These are phyloP conservation scores for Kodamaea hsintzibuensis DNA, from an alignment of 805 yeast genomes.

Conservation along the genomic window DNA sequence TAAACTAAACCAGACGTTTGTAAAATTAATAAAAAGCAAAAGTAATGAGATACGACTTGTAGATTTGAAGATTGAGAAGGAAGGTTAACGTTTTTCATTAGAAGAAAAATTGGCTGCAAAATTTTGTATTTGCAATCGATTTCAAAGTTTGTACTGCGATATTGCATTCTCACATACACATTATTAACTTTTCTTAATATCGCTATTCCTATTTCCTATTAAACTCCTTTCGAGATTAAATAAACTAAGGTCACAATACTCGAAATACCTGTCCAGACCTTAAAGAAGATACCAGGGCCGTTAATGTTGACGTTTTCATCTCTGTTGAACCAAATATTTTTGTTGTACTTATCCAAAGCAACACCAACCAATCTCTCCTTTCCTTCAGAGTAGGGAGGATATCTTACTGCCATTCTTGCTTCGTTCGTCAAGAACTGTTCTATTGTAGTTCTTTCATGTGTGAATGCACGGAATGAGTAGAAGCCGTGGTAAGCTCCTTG, in stretches of 20 bases:
- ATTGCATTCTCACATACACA: too few species aligned
- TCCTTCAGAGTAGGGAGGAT: slow-evolving; percentile 55
- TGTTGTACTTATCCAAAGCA: slow-evolving; percentile 30
- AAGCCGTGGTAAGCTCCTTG: slow-evolving; percentile 80
- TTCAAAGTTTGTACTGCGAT: too few species aligned
- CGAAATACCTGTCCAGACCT: slow-evolving; percentile 31
- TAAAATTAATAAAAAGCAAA: slow-evolving; percentile 1
- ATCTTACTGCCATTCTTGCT: slow-evolving; percentile 54
- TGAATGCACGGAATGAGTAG: slow-evolving; percentile 61
- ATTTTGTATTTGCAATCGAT: too few species aligned
- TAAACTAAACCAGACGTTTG: background rate
- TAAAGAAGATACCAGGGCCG: slow-evolving; percentile 38
- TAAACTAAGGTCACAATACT: slow-evolving; percentile 32
- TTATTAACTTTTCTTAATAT: too few species aligned
- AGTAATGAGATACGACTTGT: background rate
- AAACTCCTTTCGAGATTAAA: slow-evolving; percentile 11
- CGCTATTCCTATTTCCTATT: background rate
- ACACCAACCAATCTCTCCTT: slow-evolving; percentile 33
- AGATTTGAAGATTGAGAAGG: background rate
- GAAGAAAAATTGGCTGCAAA: slow-evolving; percentile 14
- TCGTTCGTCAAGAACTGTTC: slow-evolving; percentile 70
- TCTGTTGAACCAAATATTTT: slow-evolving; percentile 42
- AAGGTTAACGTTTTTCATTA: background rate
- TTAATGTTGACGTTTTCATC: slow-evolving; percentile 32
- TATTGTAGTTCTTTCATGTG: slow-evolving; percentile 70